These are phyloP conservation scores for Phialophora tarda DNA, from an alignment of 2,329 filamentous ascomycete species.

Conservation along the genomic window DNA sequence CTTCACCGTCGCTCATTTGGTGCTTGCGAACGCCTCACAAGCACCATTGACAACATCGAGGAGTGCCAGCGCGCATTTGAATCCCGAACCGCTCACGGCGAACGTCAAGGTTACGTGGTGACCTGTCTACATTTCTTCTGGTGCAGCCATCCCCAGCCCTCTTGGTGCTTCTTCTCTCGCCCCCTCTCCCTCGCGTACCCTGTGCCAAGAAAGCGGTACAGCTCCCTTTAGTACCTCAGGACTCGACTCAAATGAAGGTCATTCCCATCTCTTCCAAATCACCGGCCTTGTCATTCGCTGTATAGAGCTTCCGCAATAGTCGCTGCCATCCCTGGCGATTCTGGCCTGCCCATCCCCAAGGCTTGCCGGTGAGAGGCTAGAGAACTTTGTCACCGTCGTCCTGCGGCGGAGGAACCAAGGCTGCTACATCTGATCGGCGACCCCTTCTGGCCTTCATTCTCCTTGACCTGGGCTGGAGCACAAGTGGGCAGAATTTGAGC, in stretches of 20 bases:
- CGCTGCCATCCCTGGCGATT: conserved; percentile 1
- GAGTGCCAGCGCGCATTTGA: conserved; percentile 6
- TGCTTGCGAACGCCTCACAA: conserved; percentile 21
- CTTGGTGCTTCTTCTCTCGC: conserved; percentile 5
- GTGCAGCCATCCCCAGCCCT: conserved; percentile 13
- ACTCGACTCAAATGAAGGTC: conserved; percentile 1
- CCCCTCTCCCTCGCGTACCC: conserved; percentile 1
- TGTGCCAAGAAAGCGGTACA: conserved; percentile 15
- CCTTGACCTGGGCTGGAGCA: background rate
- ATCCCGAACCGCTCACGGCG: background rate
- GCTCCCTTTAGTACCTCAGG: background rate
- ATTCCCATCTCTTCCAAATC: conserved; percentile 4
- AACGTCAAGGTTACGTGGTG: conserved; percentile 21
- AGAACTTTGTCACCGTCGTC: conserved; percentile 7
- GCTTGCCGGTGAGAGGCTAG: background rate
- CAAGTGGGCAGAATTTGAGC: background rate
- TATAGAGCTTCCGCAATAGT: background rate
- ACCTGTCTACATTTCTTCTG: conserved; percentile 18
- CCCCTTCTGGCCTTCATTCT: background rate
- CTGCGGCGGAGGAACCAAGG: conserved; percentile 9
- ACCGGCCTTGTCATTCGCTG: background rate
- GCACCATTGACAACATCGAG: conserved; percentile 19
- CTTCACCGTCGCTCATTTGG: conserved; percentile 21
- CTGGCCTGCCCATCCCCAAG: background rate
- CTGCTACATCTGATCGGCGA: conserved; percentile 20